Base-by-base conservation (phyloP, 2,329 filamentous ascomycete species). In the Penicillium sp. region DNA sequence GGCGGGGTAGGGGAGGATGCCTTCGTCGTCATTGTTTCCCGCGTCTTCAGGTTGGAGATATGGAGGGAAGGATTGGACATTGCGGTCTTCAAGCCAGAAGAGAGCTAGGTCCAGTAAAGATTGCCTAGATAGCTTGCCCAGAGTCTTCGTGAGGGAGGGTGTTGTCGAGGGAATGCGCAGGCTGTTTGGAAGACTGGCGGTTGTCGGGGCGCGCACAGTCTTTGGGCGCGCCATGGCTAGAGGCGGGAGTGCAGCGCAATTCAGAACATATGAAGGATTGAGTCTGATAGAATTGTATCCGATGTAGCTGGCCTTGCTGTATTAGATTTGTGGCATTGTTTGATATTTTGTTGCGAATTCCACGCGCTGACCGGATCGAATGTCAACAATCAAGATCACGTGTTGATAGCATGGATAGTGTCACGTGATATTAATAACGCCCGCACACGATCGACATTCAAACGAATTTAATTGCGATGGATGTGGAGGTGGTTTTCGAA, bases 61-160 rank as follows among this genome's bases (percentile, higher is more conserved):
- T 0, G 88, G 88, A 1, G 77, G 76, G 36, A 83, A 86, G 15
- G 81, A 75, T 4, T 80, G 71, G 33, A 84, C 76, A 56, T 88
- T 86, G 56, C 80, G 77, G 42, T 87, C 83, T 51, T 87, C 83
- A 3, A 95, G 84, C 91, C 91, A 96, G 74, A 88, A 82, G 18
- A 91, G 79, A 0, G 83, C 88, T 7, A 96, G 80, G 0, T 85
- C 83, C 21, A 94, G 74, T 18, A 96, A 81, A 0, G 88, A 85
- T 40, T 85, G 76, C 44, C 90, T 85, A 1, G 89, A 88, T 15
- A 95, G 80, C 48, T 86, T 86, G 54, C 78, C 81, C 42, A 96
- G 79, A 33, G 82, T 79, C 69, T 88, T 90, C 58, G 81, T 69
- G 42, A 91, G 81, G 24, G 84, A 78, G 39, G 82, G 76, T 65